phyloP scores from a whole-genome alignment of 306 rosid genomes.

The Trifolium pratense region DNA sequence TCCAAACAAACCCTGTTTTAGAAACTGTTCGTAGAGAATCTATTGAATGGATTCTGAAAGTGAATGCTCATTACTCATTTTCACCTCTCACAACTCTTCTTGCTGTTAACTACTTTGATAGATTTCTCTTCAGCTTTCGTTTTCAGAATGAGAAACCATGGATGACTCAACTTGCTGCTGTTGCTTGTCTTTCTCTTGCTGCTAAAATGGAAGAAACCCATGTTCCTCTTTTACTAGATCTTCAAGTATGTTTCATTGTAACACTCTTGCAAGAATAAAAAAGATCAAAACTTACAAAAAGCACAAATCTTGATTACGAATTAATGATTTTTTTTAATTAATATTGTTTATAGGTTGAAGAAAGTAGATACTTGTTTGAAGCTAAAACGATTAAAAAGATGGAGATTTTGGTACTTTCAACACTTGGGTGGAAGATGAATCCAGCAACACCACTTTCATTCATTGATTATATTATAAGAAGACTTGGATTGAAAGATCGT shows the following conservation, averaged over 20 bases:
- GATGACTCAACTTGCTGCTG: slow-evolving; percentile 85
- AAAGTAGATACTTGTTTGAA: slow-evolving; percentile 64
- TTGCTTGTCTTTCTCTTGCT: slow-evolving; percentile 84
- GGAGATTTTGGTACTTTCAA: slow-evolving; percentile 91
- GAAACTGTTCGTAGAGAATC: slow-evolving; percentile 61
- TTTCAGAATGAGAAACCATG: slow-evolving; percentile 75
- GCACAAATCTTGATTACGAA: not conserved
- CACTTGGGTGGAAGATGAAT: slow-evolving; percentile 91
- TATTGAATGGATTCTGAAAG: slow-evolving; percentile 77
- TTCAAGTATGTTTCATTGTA: slow-evolving; percentile 62
- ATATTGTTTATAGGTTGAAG: slow-evolving; percentile 64
- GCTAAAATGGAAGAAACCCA: slow-evolving; percentile 91
- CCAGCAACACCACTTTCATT: slow-evolving; percentile 81
- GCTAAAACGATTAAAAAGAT: slow-evolving; percentile 75
- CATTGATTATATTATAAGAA: slow-evolving; percentile 68
- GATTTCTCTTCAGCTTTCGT: slow-evolving; percentile 59
- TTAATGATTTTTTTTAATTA: not conserved
- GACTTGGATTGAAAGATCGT: slow-evolving; percentile 68
- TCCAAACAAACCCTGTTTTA: slow-evolving; percentile 36
- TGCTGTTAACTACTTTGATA: slow-evolving; percentile 78
- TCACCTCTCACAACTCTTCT: slow-evolving; percentile 76
- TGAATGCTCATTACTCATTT: slow-evolving; percentile 65
- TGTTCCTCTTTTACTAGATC: slow-evolving; percentile 75
- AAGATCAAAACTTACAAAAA: not conserved
- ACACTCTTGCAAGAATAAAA: not conserved